Conservation (phyloP, 1,284 basidiomycete genomes). For the Ganoderma boninense region DNA sequence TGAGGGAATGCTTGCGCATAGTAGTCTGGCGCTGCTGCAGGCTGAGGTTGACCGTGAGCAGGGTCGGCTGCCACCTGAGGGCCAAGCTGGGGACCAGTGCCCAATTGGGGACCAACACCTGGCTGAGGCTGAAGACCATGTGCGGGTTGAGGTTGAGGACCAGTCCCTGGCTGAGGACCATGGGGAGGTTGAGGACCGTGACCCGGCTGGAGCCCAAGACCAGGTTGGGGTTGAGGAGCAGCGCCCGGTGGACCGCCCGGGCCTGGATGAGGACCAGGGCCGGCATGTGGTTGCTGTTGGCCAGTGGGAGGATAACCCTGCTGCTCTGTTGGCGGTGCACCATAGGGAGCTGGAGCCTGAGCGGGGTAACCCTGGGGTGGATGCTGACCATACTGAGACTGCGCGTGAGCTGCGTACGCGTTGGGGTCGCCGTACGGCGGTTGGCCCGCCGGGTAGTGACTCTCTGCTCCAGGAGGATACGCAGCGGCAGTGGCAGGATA, state of each 20-base stretch:
- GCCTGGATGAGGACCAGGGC: conserved; percentile 12
- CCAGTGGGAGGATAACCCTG: conserved; percentile 28
- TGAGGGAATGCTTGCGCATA: conserved; percentile 17
- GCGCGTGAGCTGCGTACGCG: conserved; percentile 46
- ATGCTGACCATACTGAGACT: conserved; percentile 33
- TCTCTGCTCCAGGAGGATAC: conserved; percentile 42
- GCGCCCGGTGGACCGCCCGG: conserved; percentile 27
- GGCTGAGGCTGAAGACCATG: conserved; percentile 27
- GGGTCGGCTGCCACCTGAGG: conserved; percentile 31
- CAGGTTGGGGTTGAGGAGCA: conserved; percentile 33
- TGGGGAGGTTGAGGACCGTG: conserved; percentile 26
- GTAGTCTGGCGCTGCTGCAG: conserved; percentile 31
- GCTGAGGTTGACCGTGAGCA: conserved; percentile 30
- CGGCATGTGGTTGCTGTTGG: conserved; percentile 6
- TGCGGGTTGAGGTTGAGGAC: conserved; percentile 23
- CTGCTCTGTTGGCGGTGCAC: conserved; percentile 24
- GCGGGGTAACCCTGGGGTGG: conserved; percentile 32
- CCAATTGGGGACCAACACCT: conserved; percentile 25
- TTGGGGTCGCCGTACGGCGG: conserved; percentile 45
- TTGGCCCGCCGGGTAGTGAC: conserved; percentile 33
- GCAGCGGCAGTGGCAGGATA: conserved; percentile 45
- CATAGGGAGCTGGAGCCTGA: conserved; percentile 27
- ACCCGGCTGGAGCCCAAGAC: conserved; percentile 31
- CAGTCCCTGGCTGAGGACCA: conserved; percentile 30
- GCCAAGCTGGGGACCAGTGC: conserved; percentile 8